Evolutionary conservation across 768 basidiomycete genomes (phyloP), one percentile per base, ranked within the genome.

Genomic region (Macrolepiota fuliginosa): DNA sequence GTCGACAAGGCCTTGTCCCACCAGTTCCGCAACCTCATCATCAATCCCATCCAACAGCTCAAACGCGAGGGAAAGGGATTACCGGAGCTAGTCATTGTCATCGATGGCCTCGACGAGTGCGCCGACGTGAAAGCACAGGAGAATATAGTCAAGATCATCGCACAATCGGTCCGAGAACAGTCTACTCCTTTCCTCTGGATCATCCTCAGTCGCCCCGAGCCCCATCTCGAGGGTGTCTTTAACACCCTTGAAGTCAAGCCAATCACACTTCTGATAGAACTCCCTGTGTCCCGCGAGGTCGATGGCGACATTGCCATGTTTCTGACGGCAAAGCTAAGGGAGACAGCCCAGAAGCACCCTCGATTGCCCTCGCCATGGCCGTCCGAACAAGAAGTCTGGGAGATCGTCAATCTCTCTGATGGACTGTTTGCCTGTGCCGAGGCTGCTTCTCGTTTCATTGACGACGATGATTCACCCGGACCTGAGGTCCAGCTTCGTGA

Each of bases 201-300:
- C 32, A 35, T 57, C 32, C 24, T 47, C 35, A 47, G 45, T 27
- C 56, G 56, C 6, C 56, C 19, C 2, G 56, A 47, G 39, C 56
- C 56, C 10, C 51, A 65, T 25, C 53, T 65, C 13, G 19, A 47
- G 1, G 54, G 56, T 1, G 27, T 55, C 15, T 65, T 65, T 36
- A 25, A 19, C 37, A 22, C 6, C n/a, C 40, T 13, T n/a, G 24
- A 42, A 25, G 29, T 58, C 11, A 19, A 17, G 3, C 29, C 40
- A 9, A 6, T 35, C 2, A 45, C 40, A 10, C 29, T 35, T 15
- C 56, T 4, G 3, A 32, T 65, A 2, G 50, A 58, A 17, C 61
- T 65, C 9, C n/a, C 46, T 15, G 53, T 55, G 15, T 65, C 46
- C 13, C 58, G 62, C 9, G 61, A 65, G 22, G 40, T 56, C 9